Conservation (phyloP, 768 basidiomycete genomes). For the Scleroderma bovista region DNA sequence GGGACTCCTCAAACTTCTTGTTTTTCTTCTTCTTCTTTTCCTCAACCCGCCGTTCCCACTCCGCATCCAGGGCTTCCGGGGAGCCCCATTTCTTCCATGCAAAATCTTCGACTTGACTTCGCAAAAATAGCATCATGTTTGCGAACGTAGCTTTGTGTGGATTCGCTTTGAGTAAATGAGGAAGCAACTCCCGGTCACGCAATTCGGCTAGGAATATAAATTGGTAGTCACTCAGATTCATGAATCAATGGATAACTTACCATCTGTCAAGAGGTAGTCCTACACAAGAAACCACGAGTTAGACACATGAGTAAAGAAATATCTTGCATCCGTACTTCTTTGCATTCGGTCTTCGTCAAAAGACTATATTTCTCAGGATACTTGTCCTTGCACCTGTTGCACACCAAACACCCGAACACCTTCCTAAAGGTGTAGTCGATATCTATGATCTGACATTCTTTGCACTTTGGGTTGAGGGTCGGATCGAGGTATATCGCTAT, state of each 20-base stretch:
- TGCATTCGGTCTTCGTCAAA: conserved; percentile 97
- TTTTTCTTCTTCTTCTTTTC: conserved; percentile 90
- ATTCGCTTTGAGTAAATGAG: conserved; percentile 91
- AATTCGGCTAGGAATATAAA: conserved; percentile 65
- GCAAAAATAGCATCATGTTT: conserved; percentile 98
- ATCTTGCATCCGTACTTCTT: conserved; percentile 53
- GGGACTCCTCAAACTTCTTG: conserved; percentile 89
- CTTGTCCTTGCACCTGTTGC: conserved; percentile 85
- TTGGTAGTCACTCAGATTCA: background rate
- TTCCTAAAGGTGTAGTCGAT: conserved; percentile 80
- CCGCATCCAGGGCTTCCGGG: conserved; percentile 81
- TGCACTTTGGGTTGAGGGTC: conserved; percentile 74
- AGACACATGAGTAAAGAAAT: conserved; percentile 3
- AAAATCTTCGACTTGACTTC: conserved; percentile 92
- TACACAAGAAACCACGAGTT: conserved; percentile 22
- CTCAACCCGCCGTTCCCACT: conserved; percentile 70
- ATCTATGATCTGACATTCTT: conserved; percentile 81
- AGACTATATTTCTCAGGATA: conserved; percentile 91
- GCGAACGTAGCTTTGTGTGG: conserved; percentile 93
- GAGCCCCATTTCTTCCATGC: conserved; percentile 99
- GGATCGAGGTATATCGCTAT: conserved; percentile 77
- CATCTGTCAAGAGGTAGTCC: conserved; percentile 94
- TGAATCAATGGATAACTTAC: conserved; percentile 42
- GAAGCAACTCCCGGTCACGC: conserved; percentile 85
- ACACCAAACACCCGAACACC: conserved; percentile 81